These are phyloP conservation scores for Chlamydomonas schloesseri DNA, from an alignment of 139 green algal species.

Conservation along the genomic window DNA sequence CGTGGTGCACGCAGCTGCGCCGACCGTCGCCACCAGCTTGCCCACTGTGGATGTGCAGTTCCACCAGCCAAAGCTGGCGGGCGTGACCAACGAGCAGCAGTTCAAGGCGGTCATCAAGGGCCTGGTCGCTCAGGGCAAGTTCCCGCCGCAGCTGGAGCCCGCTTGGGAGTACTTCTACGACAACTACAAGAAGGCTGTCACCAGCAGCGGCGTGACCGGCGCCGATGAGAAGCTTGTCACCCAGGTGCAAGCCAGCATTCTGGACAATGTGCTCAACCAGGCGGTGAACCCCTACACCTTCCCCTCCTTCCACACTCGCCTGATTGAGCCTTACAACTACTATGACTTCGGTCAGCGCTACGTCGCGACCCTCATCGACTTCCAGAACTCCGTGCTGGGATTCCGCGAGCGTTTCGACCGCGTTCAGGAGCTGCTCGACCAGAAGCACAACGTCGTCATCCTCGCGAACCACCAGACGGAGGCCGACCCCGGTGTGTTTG, in stretches of 20 bases:
- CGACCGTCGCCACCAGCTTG: not conserved
- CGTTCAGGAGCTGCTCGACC: slow-evolving; percentile 69
- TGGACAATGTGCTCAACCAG: slow-evolving; percentile 66
- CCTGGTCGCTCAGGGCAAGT: slow-evolving; percentile 58
- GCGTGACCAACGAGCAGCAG: slow-evolving; percentile 57
- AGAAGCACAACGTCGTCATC: slow-evolving; percentile 95
- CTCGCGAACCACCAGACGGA: slow-evolving; percentile 99
- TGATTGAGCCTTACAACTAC: slow-evolving; percentile 94
- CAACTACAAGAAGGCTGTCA: slow-evolving; percentile 87
- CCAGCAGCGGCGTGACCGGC: slow-evolving; percentile 61
- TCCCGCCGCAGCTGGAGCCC: slow-evolving; percentile 67
- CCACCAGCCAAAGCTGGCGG: slow-evolving; percentile 15
- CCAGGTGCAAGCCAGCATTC: slow-evolving; percentile 73
- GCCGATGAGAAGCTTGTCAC: slow-evolving; percentile 76
- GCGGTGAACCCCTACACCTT: slow-evolving; percentile 90
- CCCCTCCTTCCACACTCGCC: slow-evolving; percentile 87
- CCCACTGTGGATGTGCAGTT: slow-evolving; percentile 8
- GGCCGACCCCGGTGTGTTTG: slow-evolving; percentile 96
- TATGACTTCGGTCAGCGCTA: slow-evolving; percentile 97
- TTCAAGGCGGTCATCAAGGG: slow-evolving; percentile 74
- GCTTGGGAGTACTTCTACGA: slow-evolving; percentile 88
- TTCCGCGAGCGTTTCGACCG: slow-evolving; percentile 68
- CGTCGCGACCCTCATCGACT: slow-evolving; percentile 91
- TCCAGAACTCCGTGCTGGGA: slow-evolving; percentile 87
- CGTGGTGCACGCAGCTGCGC: not conserved